Conservation (phyloP, 176 grass and related monocot species). For the Avena insularis region DNA sequence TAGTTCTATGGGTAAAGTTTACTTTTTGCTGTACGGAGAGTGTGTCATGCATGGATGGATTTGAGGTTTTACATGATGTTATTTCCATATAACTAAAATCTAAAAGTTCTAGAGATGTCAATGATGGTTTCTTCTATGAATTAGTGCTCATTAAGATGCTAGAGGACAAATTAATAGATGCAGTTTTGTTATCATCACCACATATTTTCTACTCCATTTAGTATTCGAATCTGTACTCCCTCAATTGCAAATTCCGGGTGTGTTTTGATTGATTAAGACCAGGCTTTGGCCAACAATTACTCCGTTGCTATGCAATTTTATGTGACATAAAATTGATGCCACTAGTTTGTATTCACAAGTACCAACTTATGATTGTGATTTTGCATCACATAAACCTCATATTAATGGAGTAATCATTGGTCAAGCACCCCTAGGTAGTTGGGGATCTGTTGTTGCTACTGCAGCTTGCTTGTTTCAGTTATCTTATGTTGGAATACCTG, state of each 20-base stretch:
- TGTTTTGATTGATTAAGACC: constrained; percentile 11
- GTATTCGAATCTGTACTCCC: not conserved
- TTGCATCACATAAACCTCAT: constrained; percentile 6
- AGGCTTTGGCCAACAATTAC: constrained; percentile 5
- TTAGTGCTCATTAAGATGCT: not conserved
- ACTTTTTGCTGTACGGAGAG: not conserved
- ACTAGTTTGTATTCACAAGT: not conserved
- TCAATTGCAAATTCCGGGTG: not conserved
- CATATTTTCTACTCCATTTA: not conserved
- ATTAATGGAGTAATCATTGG: not conserved
- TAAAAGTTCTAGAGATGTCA: not conserved
- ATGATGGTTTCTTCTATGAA: not conserved
- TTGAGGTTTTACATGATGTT: constrained; percentile 5
- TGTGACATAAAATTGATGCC: not conserved
- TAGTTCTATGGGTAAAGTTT: not conserved
- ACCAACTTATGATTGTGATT: not conserved
- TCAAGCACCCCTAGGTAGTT: not conserved
- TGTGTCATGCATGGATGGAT: not conserved
- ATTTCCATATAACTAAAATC: not conserved
- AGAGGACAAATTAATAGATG: constrained; percentile 11
- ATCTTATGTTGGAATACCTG: not conserved
- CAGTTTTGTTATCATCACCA: not conserved
- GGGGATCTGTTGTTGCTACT: not conserved
- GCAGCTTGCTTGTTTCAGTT: not conserved
- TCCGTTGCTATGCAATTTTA: constrained; percentile 3